phyloP scores from a whole-genome alignment of 768 basidiomycete genomes.

The Lepiota brunneoincarnata region DNA sequence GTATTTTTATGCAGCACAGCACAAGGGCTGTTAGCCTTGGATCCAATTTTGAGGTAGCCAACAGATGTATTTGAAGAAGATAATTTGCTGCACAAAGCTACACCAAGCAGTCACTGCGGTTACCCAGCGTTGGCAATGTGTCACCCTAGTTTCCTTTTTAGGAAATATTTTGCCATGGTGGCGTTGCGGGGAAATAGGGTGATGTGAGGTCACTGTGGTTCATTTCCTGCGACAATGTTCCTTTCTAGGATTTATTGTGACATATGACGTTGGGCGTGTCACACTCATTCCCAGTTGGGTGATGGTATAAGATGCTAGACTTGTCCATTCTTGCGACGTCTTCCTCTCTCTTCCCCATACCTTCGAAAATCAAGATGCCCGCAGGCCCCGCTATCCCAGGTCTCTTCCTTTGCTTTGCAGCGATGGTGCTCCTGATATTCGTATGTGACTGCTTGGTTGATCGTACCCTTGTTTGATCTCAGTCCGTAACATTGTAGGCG shows the following conservation, averaged over 20 bases:
- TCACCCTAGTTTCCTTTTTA: neutral
- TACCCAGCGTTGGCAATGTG: neutral
- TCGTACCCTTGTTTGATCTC: neutral
- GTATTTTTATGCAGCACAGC: too few species aligned
- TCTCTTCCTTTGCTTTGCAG: conserved; percentile 68
- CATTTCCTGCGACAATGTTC: neutral
- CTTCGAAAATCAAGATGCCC: conserved; percentile 1
- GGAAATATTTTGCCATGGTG: conserved; percentile 5
- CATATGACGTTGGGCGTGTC: neutral
- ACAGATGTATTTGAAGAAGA: too few species aligned
- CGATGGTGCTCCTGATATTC: conserved; percentile 66
- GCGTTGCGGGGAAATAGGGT: neutral
- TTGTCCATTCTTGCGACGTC: neutral
- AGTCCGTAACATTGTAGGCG: conserved; percentile 35
- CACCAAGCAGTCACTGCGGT: too few species aligned
- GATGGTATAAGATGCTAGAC: conserved; percentile 1
- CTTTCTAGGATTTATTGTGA: neutral
- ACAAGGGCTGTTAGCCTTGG: too few species aligned
- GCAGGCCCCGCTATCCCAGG: conserved; percentile 66
- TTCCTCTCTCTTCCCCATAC: neutral
- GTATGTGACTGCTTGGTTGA: conserved; percentile 36
- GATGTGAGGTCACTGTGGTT: neutral
- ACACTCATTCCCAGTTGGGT: neutral
- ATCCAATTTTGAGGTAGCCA: too few species aligned
- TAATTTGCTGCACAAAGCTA: too few species aligned